These are phyloP conservation scores for Thermochaetoides dissita DNA, from an alignment of 2,329 filamentous ascomycete genomes.

Conservation along the genomic window DNA sequence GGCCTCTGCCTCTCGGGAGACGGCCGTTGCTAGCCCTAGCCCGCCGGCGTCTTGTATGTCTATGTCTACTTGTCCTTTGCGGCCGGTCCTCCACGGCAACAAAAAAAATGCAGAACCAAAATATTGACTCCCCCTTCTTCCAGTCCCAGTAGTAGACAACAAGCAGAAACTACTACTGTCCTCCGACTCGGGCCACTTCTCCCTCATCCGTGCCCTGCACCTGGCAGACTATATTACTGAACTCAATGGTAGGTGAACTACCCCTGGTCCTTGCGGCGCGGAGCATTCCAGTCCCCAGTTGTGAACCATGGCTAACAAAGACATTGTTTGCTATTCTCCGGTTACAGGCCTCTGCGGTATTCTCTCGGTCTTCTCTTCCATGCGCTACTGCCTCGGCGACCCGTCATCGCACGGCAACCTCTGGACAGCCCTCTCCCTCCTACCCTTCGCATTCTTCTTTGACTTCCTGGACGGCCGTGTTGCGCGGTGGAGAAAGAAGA, in stretches of 20 bases:
- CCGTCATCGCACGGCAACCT: constrained; percentile 52
- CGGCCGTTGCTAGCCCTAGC: too few species aligned
- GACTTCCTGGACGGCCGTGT: constrained; percentile 97
- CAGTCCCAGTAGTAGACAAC: constrained; percentile 39
- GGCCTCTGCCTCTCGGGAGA: constrained; percentile 11
- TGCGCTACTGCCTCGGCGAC: constrained; percentile 78
- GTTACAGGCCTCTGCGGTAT: constrained; percentile 64
- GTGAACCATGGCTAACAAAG: background rate
- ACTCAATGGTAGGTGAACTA: constrained; percentile 46
- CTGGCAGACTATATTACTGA: constrained; percentile 75
- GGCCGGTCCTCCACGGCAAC: constrained; percentile 3
- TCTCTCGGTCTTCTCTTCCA: constrained; percentile 89
- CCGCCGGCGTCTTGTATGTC: constrained; percentile 10
- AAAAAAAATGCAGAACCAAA: background rate
- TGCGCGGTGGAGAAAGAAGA: constrained; percentile 91
- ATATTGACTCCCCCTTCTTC: background rate
- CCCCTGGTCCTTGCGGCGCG: too few species aligned
- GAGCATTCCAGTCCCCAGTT: background rate
- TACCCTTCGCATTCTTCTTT: constrained; percentile 90
- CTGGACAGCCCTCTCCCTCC: constrained; percentile 71
- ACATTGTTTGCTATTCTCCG: background rate
- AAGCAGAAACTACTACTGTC: constrained; percentile 65
- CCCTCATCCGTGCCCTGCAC: constrained; percentile 54
- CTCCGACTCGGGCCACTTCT: constrained; percentile 60
- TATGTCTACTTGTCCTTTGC: background rate